These are phyloP conservation scores for Scedosporium dehoogii DNA, from an alignment of 2,329 filamentous ascomycete genomes.

Conservation along the genomic window DNA sequence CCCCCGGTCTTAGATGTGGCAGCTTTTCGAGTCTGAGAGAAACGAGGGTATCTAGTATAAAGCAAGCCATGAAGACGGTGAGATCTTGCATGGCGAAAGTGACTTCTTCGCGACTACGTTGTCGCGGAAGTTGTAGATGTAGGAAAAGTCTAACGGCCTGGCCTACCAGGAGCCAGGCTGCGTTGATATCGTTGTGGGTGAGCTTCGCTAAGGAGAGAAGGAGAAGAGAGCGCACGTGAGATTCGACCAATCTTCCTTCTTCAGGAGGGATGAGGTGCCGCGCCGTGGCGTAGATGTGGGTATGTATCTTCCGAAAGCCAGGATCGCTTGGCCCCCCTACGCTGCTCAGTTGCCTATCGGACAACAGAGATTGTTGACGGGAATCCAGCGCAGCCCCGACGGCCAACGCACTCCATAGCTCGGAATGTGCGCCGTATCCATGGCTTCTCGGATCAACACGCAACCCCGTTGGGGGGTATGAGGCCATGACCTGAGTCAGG, in stretches of 20 bases:
- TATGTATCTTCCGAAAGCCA: not conserved
- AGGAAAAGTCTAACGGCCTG: conserved; percentile 41
- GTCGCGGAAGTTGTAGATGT: conserved; percentile 16
- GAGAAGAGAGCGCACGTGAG: conserved; percentile 29
- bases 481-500: conserved; percentile 37
- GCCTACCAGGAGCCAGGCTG: conserved; percentile 56
- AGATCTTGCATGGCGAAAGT: conserved; percentile 10
- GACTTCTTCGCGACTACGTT: not conserved
- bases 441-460: conserved; percentile 16
- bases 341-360: too few relatives aligned
- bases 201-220: conserved; percentile 54
- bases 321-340: too few relatives aligned
- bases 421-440: conserved; percentile 36
- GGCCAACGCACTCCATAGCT: conserved; percentile 50
- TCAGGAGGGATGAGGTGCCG: conserved; percentile 32
- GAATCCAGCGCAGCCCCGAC: conserved; percentile 46
- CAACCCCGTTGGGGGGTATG: conserved; percentile 28
- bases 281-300: conserved; percentile 39
- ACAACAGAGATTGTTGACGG: conserved; percentile 9
- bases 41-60: conserved; percentile 51
- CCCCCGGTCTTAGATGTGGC: conserved; percentile 29
- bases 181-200: conserved; percentile 41
- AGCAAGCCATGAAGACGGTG: conserved; percentile 40
- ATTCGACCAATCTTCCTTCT: not conserved
- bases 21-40: conserved; percentile 39